These are phyloP conservation scores for Chalciporus pseudorubinellus DNA, from an alignment of 768 basidiomycete species.

Conservation along the genomic window DNA sequence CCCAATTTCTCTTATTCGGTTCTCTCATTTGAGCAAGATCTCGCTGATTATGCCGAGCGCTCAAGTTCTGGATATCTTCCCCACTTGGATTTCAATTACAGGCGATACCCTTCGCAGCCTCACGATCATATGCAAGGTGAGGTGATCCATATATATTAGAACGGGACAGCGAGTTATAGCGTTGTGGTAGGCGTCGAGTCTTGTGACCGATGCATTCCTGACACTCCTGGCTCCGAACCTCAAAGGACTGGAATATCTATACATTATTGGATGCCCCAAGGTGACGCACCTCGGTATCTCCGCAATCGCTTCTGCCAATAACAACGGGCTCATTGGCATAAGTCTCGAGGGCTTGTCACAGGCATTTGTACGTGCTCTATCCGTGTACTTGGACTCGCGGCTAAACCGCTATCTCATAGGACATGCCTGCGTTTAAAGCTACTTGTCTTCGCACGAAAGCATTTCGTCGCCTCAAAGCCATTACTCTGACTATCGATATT, in stretches of 20 bases:
- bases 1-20: constrained; percentile 46
- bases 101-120: constrained; percentile 51
- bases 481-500: constrained; percentile 55
- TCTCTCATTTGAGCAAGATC: constrained; percentile 53
- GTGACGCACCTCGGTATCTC: constrained; percentile 62
- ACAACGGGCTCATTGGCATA: constrained; percentile 48
- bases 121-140: constrained; percentile 69
- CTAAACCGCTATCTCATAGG: constrained; percentile 36
- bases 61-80: constrained; percentile 48
- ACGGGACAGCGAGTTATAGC: neutral
- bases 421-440: constrained; percentile 47
- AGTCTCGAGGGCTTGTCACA: constrained; percentile 62
- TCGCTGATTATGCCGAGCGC: constrained; percentile 74
- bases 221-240: constrained; percentile 49
- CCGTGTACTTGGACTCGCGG: neutral
- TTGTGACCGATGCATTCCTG: constrained; percentile 58
- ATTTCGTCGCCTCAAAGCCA: constrained; percentile 47
- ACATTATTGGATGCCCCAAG: constrained; percentile 65
- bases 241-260: constrained; percentile 50
- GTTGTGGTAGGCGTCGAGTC: constrained; percentile 46
- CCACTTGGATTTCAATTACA: constrained; percentile 48
- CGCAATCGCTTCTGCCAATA: constrained; percentile 46
- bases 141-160: constrained; percentile 4
- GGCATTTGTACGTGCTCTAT: constrained; percentile 47
- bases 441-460: constrained; percentile 35